Evolutionary conservation across 202 grass and related monocot genomes (phyloP), one percentile per base, ranked within the genome.

Genomic region (Zizania palustris): DNA sequence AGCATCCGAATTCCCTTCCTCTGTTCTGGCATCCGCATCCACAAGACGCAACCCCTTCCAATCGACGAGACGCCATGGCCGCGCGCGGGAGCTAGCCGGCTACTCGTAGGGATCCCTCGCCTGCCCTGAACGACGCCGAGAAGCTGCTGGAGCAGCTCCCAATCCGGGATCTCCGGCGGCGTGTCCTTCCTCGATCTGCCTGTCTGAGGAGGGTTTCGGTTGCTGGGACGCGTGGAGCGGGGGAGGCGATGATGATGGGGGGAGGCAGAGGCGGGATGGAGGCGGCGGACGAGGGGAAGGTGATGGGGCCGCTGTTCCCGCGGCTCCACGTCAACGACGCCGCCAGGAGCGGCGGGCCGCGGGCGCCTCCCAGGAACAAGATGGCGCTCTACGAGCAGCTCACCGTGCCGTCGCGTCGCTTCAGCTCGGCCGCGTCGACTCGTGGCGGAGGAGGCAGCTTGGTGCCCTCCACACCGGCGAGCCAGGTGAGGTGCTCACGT

Each of bases 321-420:
- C 75, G 93, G 56, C 85, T 97, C 63, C 93, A 93, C 77, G 83
- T 97, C 76, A 93, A 82, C 77, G 93, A 97, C 73, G 57, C 93
- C 5, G 69, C 69, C 74, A 87, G 80, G 80, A 74, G 88, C 40
- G 92, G 92, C 3, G 51, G 51, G 2, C 93, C 88, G 2, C 79
- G 93, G 20, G 88, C 90, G 1, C 90, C 88, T 43, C 93, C 93
- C 6, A 56, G 93, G 80, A 97, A 97, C 83, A 97, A 97, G 80
- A 97, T 97, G 93, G 93, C 93, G 5, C 93, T 97, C 50, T 97
- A 99, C 62, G 96, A 99, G 75, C 96, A 93, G 85, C 67, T 96
- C 70, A 92, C 85, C 61, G 85, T 99, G 15, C 87, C 89, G 9
- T 93, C 96, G 34, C 84, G 74, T 45, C 87, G 89, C 59, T 81